These are phyloP conservation scores for Aureobasidium sp. DNA, from an alignment of 2,329 filamentous ascomycete genomes.

Conservation along the genomic window DNA sequence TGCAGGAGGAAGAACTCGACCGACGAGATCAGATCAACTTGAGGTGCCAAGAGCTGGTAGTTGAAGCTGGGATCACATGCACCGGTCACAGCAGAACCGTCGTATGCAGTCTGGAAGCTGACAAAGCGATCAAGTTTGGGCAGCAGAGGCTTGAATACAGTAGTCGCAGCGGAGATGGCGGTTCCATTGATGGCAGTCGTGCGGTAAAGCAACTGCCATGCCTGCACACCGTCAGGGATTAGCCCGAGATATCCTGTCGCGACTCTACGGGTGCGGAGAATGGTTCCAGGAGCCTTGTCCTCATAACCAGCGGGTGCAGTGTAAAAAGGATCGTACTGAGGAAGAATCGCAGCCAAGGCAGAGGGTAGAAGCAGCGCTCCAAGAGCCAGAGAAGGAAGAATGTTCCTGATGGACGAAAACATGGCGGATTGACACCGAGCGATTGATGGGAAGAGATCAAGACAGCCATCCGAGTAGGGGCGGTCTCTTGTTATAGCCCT, in stretches of 20 bases:
- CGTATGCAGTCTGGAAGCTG: conserved; percentile 11
- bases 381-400: background rate
- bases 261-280: conserved; percentile 19
- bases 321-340: conserved; percentile 26
- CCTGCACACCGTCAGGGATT: background rate
- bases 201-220: conserved; percentile 14
- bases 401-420: background rate
- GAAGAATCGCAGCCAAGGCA: conserved; percentile 10
- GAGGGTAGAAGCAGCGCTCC: background rate
- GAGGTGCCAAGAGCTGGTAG: conserved; percentile 14
- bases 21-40: background rate
- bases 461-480: no score
- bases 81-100: conserved; percentile 6
- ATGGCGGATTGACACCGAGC: background rate
- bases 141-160: background rate
- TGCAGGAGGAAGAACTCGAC: conserved; percentile 14
- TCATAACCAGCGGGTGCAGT: conserved; percentile 23
- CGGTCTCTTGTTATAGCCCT: background rate
- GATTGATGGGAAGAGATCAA: no score
- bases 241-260: background rate
- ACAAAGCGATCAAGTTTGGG: conserved; percentile 6
- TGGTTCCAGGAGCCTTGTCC: conserved; percentile 21
- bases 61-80: conserved; percentile 13
- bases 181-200: conserved; percentile 10
- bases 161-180: background rate